Percentiles rank a stretch among this genome's conserved stretches.
Conservation (phyloP, 2,329 filamentous ascomycete genomes). For the Orbilia quercus region DNA sequence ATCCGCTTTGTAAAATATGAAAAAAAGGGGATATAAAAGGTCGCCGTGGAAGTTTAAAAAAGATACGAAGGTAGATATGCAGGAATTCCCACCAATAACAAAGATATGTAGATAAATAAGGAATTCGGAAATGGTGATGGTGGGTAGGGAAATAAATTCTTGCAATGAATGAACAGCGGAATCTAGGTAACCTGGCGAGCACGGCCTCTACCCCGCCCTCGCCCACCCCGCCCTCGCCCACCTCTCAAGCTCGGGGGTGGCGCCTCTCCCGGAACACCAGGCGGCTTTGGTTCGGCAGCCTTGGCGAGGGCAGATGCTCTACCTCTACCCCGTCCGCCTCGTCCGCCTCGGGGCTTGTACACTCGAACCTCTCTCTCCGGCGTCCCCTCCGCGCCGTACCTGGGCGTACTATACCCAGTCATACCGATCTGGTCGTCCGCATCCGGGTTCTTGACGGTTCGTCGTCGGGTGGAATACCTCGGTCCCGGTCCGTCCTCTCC, state of each 20-base stretch:
- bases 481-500: conserved; percentile 41
- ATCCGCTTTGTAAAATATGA: too few species aligned
- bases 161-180: neutral
- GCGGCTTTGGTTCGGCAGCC: conserved; percentile 16
- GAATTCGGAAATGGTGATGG: too few species aligned
- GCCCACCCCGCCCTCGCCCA: conserved; percentile 36
- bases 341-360: conserved; percentile 43
- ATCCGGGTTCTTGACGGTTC: conserved; percentile 47
- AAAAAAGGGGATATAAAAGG: too few species aligned
- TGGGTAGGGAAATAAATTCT: neutral
- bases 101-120: too few species aligned
- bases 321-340: conserved; percentile 27
- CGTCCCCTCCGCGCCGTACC: conserved; percentile 18
- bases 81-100: too few species aligned
- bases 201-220: conserved; percentile 30
- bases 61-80: too few species aligned
- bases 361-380: conserved; percentile 44
- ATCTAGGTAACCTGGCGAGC: conserved; percentile 26
- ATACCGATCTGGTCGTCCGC: conserved; percentile 45
- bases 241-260: conserved; percentile 14
- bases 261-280: conserved; percentile 12
- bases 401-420: conserved; percentile 43
- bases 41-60: too few species aligned
- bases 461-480: conserved; percentile 36
- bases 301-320: conserved; percentile 10